Conservation (phyloP, 2,329 filamentous ascomycete species). For the Fusarium miscanthi region DNA sequence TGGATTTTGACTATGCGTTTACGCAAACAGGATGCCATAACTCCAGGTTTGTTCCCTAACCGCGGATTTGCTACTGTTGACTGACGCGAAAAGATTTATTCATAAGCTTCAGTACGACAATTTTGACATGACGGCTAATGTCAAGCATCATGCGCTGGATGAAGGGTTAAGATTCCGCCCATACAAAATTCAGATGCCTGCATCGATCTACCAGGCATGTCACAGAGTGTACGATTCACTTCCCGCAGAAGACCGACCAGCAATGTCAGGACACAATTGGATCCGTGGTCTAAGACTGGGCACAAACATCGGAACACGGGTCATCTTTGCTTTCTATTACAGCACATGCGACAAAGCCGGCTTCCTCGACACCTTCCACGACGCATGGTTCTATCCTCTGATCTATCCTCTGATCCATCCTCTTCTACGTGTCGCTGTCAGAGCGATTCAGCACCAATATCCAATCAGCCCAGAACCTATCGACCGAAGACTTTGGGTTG, state of each 20-base stretch:
- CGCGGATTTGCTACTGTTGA: background rate
- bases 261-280: constrained; percentile 18
- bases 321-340: constrained; percentile 43
- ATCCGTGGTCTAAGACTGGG: constrained; percentile 22
- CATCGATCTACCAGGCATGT: constrained; percentile 6
- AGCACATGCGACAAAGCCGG: constrained; percentile 39
- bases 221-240: constrained; percentile 23
- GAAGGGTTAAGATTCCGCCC: constrained; percentile 13
- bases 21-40: constrained; percentile 60
- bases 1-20: constrained; percentile 52
- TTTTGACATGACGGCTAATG: constrained; percentile 54
- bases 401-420: too few species aligned
- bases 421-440: constrained; percentile 5
- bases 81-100: constrained; percentile 50
- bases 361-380: constrained; percentile 35
- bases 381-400: constrained; percentile 39
- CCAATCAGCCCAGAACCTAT: constrained; percentile 23
- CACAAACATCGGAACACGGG: constrained; percentile 39
- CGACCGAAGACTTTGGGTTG: constrained; percentile 33
- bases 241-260: background rate
- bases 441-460: background rate
- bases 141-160: constrained; percentile 16
- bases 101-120: constrained; percentile 56
- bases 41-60: constrained; percentile 55
- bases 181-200: constrained; percentile 40